These are phyloP conservation scores for Fusarium sp. DNA, from an alignment of 2,329 filamentous ascomycete species.

Conservation along the genomic window DNA sequence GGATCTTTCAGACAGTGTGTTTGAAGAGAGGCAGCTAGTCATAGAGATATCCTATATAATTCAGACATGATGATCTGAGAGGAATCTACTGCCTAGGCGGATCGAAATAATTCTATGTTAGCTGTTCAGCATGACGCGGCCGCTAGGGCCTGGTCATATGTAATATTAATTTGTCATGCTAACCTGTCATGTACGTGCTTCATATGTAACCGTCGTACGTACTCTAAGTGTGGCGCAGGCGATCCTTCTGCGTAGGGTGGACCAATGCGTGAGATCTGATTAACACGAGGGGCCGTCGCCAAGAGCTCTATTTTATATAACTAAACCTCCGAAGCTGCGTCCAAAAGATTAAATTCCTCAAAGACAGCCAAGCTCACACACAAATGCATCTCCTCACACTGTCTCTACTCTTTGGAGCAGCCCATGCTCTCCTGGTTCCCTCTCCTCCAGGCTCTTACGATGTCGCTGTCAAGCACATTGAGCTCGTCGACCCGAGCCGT, in stretches of 20 bases:
- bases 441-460: background rate
- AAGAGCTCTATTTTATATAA: background rate
- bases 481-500: conserved; percentile 13
- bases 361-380: background rate
- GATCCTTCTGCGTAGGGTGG: background rate
- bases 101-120: background rate
- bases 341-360: background rate
- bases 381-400: conserved; percentile 3
- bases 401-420: background rate
- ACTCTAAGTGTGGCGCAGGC: background rate
- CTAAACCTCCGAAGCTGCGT: background rate
- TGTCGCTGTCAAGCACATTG: conserved; percentile 10
- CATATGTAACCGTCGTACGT: background rate
- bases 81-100: background rate
- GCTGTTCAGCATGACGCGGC: background rate
- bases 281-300: background rate
- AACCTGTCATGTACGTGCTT: background rate
- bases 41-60: background rate
- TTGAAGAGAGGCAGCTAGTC: background rate
- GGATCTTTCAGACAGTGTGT: background rate
- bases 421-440: conserved; percentile 8
- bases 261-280: background rate
- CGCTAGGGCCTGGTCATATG: background rate
- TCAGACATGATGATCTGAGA: background rate
- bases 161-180: background rate